Evolutionary conservation across 257 asterid genomes (phyloP), one percentile per base, ranked within the genome.

Genomic region (Craterostigma plantagineum): DNA sequence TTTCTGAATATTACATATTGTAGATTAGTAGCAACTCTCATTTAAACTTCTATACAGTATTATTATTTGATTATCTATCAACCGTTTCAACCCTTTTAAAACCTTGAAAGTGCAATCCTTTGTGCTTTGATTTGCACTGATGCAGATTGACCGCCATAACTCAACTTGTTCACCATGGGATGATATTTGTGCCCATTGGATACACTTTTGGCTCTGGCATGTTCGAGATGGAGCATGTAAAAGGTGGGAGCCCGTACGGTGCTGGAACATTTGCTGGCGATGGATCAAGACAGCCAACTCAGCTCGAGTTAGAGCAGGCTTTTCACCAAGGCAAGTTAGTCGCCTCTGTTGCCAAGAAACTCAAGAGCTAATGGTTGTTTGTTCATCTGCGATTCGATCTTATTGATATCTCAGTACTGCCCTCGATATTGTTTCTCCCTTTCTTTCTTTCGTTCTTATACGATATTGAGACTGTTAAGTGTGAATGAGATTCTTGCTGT

Each of bases 231-330:
- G 77, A 68, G 53, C 39, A 65, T 13, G 69, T 81, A 38, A 81
- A 77, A 63, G 93, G 93, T 35, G 93, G 91, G 42, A 81, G 93
- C 53, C 93, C 93, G 2, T 77, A 77, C 11, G 93, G 84, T 9
- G 87, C 83, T 15, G 81, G 92, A 35, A 79, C 92, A 10, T 79
- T 11, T 18, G 91, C 84, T 1, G 90, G 92, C 3, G 84, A 79
- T 18, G 81, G 90, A 27, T 67, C 72, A 0, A 55, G 79, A 38
- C 64, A 51, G 50, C 75, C 72, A 35, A 50, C 70, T 3, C 72
- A 67, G 51, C 69, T 71, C n/a, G 75, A 71, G 48, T 11, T 66
- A 17, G 57, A 53, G 58, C 74, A 70, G 53, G 71, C 78, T 18
- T 60, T 59, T 35, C 71, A 66, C 66, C 71, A 63, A 43, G 74